Conservation (phyloP, 2,329 filamentous ascomycete species). For the Verticillium longisporum region DNA sequence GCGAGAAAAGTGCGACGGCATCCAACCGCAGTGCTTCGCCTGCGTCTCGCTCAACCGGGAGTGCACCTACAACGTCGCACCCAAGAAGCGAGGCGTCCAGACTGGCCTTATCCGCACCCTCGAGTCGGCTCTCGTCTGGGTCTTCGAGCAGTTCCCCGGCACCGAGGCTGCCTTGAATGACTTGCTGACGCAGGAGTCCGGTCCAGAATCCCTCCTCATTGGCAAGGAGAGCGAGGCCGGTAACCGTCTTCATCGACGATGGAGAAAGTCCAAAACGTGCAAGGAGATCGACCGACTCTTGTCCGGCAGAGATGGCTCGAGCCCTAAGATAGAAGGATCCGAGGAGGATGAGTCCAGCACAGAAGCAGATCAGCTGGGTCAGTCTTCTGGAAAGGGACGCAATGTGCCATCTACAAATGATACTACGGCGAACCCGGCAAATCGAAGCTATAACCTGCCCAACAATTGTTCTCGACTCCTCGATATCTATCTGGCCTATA, state of each 20-base stretch:
- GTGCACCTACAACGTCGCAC: slow-evolving; percentile 66
- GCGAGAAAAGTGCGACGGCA: slow-evolving; percentile 67
- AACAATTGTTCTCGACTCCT: slow-evolving; percentile 53
- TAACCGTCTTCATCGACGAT: slow-evolving; percentile 53
- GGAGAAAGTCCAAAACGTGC: slow-evolving; percentile 56
- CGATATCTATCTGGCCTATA: slow-evolving; percentile 69
- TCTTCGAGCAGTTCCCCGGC: slow-evolving; percentile 55
- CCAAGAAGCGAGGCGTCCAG: slow-evolving; percentile 71
- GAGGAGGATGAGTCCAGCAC: slow-evolving; percentile 25
- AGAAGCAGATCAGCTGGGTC: slow-evolving; percentile 12
- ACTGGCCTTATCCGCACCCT: slow-evolving; percentile 74
- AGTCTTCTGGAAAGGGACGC: background rate
- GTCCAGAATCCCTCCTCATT: slow-evolving; percentile 37
- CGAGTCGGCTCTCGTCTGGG: slow-evolving; percentile 60
- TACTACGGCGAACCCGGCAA: background rate
- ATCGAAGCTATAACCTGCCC: slow-evolving; percentile 19
- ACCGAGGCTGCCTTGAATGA: slow-evolving; percentile 51
- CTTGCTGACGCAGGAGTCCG: slow-evolving; percentile 40
- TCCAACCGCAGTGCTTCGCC: slow-evolving; percentile 58
- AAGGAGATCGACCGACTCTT: slow-evolving; percentile 57
- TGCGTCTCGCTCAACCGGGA: slow-evolving; percentile 56
- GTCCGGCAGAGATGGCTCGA: slow-evolving; percentile 33
- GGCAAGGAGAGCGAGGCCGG: slow-evolving; percentile 44
- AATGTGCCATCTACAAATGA: background rate
- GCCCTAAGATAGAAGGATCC: slow-evolving; percentile 23